A percentile compares a stretch with the other conserved stretches of the same genome.
Evolutionary conservation across 2,329 filamentous ascomycete genomes (phyloP).

Genomic region (Aspergillus sojae): DNA sequence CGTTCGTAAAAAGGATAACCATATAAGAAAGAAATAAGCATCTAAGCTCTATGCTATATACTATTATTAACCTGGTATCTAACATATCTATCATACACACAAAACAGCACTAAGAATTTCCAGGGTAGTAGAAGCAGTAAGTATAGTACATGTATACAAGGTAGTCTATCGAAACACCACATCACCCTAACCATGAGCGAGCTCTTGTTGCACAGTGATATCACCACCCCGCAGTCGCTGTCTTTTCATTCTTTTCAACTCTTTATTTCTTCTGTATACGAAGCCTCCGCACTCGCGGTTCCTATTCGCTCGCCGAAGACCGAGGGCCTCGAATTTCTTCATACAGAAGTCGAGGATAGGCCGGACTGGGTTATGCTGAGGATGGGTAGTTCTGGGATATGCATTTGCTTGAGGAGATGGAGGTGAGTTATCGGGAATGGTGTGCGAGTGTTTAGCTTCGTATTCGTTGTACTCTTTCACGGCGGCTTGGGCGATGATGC

Average conservation of each 20-base stretch:
- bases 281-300: constrained; percentile 39
- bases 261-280: constrained; percentile 22
- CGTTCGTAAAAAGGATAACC: neutral
- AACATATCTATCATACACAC: neutral
- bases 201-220: neutral
- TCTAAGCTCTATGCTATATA: neutral
- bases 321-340: constrained; percentile 31
- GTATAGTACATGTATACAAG: neutral
- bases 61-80: constrained; percentile 1
- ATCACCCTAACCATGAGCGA: neutral
- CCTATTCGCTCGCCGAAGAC: constrained; percentile 33
- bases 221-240: neutral
- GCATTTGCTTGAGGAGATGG: neutral
- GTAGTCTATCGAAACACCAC: neutral
- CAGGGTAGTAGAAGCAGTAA: neutral
- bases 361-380: constrained; percentile 18
- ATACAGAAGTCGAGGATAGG: constrained; percentile 39
- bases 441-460: neutral
- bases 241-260: constrained; percentile 9
- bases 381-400: neutral
- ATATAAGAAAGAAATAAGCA: neutral
- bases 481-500: constrained; percentile 40
- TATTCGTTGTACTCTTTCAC: constrained; percentile 28
- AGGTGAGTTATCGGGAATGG: neutral
- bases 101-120: neutral